phyloP scores from a whole-genome alignment of 2,329 filamentous ascomycete genomes.

The Bertia moriformis region DNA sequence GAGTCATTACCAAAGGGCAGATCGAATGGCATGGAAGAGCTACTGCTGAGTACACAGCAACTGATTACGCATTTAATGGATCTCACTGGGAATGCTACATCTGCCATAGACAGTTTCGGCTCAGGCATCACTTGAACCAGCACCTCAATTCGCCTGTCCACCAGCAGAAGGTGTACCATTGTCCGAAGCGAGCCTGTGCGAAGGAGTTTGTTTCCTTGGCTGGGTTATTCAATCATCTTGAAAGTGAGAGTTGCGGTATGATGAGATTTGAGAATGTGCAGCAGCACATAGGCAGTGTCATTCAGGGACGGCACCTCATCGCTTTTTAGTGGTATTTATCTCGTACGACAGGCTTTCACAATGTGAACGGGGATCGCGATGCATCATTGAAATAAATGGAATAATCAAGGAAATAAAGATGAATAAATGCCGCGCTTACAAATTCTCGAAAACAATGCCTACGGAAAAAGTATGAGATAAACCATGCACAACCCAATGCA shows the following conservation, averaged over 20 bases:
- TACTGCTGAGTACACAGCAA: slow-evolving; percentile 20
- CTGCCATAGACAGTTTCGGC: slow-evolving; percentile 28
- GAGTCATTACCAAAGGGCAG: slow-evolving; percentile 33
- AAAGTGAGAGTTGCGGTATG: slow-evolving; percentile 24
- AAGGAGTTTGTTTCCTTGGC: slow-evolving; percentile 22
- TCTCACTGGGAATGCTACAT: slow-evolving; percentile 33
- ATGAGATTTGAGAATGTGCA: slow-evolving; percentile 24
- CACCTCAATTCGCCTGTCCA: slow-evolving; percentile 39
- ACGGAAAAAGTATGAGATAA: no score
- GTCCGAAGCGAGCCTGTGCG: slow-evolving; percentile 8
- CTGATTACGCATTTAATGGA: slow-evolving; percentile 26
- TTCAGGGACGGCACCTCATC: no score
- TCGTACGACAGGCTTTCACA: no score
- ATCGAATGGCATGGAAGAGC: slow-evolving; percentile 28
- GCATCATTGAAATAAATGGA: no score
- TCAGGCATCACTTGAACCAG: slow-evolving; percentile 22
- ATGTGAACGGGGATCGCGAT: no score
- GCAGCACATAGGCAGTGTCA: no score
- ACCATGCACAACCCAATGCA: no score
- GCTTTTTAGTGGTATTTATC: no score
- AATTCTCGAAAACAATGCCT: no score
- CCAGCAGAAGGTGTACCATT: slow-evolving; percentile 26
- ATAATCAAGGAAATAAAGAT: no score
- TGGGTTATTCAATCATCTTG: slow-evolving; percentile 25
- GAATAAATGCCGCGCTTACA: no score